Conservation (phyloP, 2,329 filamentous ascomycete species). For the Hymenoscyphus infarciens region DNA sequence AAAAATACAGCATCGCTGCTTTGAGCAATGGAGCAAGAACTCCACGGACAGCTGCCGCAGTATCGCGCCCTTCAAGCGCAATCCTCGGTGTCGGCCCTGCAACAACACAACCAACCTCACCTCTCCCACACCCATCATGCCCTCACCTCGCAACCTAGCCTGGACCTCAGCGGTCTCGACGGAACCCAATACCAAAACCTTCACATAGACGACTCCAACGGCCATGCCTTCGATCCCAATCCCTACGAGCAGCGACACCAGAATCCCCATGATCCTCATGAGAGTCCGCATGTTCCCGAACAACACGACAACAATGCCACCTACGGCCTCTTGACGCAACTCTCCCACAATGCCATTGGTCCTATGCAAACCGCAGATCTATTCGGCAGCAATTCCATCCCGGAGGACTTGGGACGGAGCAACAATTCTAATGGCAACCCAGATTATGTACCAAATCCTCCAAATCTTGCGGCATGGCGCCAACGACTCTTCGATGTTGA, state of each 20-base stretch:
- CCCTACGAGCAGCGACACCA: conserved; percentile 29
- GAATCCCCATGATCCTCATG: conserved; percentile 35
- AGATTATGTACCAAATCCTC: conserved; percentile 62
- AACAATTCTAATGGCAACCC: conserved; percentile 51
- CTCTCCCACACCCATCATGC: conserved; percentile 30
- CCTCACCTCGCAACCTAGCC: conserved; percentile 37
- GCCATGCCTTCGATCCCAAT: conserved; percentile 26
- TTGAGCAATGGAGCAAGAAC: conserved; percentile 3
- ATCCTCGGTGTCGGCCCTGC: conserved; percentile 30
- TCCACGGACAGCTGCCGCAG: neutral
- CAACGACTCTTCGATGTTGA: conserved; percentile 73
- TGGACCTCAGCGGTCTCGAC: conserved; percentile 42
- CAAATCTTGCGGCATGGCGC: conserved; percentile 66
- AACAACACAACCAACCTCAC: conserved; percentile 34
- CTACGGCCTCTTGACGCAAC: conserved; percentile 45
- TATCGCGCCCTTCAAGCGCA: conserved; percentile 30
- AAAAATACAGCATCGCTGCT: conserved; percentile 4
- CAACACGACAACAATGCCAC: conserved; percentile 40
- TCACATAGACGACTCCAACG: conserved; percentile 36
- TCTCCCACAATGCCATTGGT: conserved; percentile 33
- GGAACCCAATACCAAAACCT: conserved; percentile 37
- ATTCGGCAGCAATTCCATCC: conserved; percentile 34
- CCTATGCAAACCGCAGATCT: conserved; percentile 39
- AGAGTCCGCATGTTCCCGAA: conserved; percentile 29
- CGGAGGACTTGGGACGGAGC: conserved; percentile 36